Conservation (phyloP, 2,329 filamentous ascomycete species). For the Fusarium verticillioides region DNA sequence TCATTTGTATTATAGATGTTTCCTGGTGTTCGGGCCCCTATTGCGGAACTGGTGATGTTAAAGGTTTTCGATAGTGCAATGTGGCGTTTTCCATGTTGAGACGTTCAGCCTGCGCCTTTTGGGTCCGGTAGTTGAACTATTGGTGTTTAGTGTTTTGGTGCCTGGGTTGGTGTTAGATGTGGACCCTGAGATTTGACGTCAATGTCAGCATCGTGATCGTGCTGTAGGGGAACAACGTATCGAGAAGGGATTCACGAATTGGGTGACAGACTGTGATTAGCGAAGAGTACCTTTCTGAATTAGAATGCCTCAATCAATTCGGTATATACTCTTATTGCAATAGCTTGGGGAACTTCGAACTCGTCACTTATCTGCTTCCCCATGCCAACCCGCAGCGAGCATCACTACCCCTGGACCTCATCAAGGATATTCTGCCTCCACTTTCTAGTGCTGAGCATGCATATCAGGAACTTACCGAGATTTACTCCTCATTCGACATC, state of each 20-base stretch:
- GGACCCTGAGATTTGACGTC: slow-evolving; percentile 6
- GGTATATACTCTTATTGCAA: background rate
- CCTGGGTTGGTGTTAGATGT: background rate
- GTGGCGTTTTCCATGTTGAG: slow-evolving; percentile 3
- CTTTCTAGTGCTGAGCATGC: background rate
- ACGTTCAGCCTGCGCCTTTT: slow-evolving; percentile 10
- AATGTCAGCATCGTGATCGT: background rate
- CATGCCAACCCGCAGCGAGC: background rate
- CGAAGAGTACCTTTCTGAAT: rapidly evolving
- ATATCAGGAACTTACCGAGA: background rate
- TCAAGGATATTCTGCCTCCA: background rate
- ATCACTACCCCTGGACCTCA: background rate
- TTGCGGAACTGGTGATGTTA: background rate
- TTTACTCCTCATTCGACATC: background rate
- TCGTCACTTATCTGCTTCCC: background rate
- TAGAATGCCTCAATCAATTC: rapidly evolving
- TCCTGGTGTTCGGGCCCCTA: background rate
- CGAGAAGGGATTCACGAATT: background rate
- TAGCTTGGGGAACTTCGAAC: rapidly evolving
- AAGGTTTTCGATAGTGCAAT: slow-evolving; percentile 8
- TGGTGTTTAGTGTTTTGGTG: slow-evolving; percentile 4
- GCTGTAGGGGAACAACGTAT: background rate
- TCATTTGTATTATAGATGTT: background rate
- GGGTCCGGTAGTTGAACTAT: slow-evolving; percentile 3
- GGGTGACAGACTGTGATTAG: background rate